Percentiles rank a stretch among this genome's conserved stretches.
phyloP scores from a whole-genome alignment of 768 basidiomycete species.

The Ramaria sp. region DNA sequence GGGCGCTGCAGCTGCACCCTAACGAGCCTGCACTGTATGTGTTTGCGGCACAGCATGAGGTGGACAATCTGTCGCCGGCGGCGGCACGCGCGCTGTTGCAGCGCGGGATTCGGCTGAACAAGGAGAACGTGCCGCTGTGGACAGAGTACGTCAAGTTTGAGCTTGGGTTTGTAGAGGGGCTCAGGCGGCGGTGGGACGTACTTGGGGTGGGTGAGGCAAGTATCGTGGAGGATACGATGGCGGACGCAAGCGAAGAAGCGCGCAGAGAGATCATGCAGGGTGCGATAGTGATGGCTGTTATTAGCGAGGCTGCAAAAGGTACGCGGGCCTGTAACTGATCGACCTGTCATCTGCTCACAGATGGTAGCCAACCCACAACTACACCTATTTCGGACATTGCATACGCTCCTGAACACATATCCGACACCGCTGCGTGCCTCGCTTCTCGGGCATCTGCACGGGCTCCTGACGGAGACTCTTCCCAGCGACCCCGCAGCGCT shows the following conservation, averaged over 20 bases:
- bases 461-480: slow-evolving; percentile 26
- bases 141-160: slow-evolving; percentile 88
- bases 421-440: slow-evolving; percentile 30
- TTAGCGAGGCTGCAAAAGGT: slow-evolving; percentile 69
- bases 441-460: slow-evolving; percentile 35
- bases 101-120: slow-evolving; percentile 73
- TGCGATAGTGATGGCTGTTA: slow-evolving; percentile 70
- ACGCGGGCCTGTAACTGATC: slow-evolving; percentile 15
- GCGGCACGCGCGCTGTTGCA: slow-evolving; percentile 77
- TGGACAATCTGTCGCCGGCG: slow-evolving; percentile 61
- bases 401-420: slow-evolving; percentile 31
- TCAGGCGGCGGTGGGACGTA: slow-evolving; percentile 69
- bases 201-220: slow-evolving; percentile 50
- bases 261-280: slow-evolving; percentile 64
- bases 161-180: slow-evolving; percentile 69
- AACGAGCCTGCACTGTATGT: slow-evolving; percentile 70
- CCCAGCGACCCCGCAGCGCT: slow-evolving; percentile 29
- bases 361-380: slow-evolving; percentile 29
- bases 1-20: slow-evolving; percentile 84
- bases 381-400: slow-evolving; percentile 32
- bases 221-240: slow-evolving; percentile 18
- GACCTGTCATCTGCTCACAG: slow-evolving; percentile 11
- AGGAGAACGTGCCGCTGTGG: slow-evolving; percentile 71
- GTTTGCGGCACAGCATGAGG: slow-evolving; percentile 74
- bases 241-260: slow-evolving; percentile 39